Evolutionary conservation across 192 early-diverging fungal genomes (phyloP).

Genomic region (Diversispora epigaea): DNA sequence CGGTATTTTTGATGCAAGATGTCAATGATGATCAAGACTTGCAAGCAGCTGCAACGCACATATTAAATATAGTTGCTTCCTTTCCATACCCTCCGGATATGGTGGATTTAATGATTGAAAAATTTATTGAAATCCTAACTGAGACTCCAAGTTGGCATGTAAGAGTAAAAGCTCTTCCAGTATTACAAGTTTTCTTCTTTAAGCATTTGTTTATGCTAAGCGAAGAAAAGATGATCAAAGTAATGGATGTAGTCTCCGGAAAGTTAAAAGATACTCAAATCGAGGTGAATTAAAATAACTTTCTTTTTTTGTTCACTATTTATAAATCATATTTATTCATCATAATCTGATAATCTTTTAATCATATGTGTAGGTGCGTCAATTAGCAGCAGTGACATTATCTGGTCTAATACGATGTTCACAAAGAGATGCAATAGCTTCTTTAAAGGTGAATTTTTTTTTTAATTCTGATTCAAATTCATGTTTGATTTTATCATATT

Average conservation of each 20-base stretch:
- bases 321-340: slow-evolving; percentile 42
- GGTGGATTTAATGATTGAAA: slow-evolving; percentile 52
- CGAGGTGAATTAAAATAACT: slow-evolving; percentile 56
- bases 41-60: slow-evolving; percentile 54
- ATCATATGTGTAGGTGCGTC: slow-evolving; percentile 53
- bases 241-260: slow-evolving; percentile 68
- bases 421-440: slow-evolving; percentile 60
- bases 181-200: slow-evolving; percentile 87
- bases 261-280: slow-evolving; percentile 84
- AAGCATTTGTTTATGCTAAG: slow-evolving; percentile 74
- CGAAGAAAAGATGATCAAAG: slow-evolving; percentile 49
- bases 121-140: slow-evolving; percentile 55
- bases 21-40: slow-evolving; percentile 71
- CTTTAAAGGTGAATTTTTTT: slow-evolving; percentile 45
- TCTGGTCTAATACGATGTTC: slow-evolving; percentile 79
- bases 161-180: slow-evolving; percentile 73
- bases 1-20: slow-evolving; percentile 70
- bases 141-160: slow-evolving; percentile 75
- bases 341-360: neutral
- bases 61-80: slow-evolving; percentile 53
- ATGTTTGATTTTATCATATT: neutral
- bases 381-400: slow-evolving; percentile 72
- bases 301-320: slow-evolving; percentile 28
- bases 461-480: neutral
- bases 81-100: slow-evolving; percentile 52